These are phyloP conservation scores for Aspergillus affinis DNA, from an alignment of 495 filamentous ascomycete species.

Conservation along the genomic window DNA sequence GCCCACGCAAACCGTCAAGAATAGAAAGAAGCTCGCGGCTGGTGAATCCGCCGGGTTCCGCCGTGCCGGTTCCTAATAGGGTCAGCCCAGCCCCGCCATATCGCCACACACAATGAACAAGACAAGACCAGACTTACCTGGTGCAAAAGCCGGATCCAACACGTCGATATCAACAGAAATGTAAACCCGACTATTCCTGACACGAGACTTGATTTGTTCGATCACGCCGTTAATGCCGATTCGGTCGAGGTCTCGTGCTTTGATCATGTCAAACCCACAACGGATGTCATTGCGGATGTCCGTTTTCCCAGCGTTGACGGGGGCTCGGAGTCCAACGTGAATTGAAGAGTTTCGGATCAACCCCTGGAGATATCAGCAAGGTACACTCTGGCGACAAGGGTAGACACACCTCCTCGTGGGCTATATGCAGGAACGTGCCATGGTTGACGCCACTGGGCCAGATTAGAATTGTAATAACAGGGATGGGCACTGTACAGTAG, in stretches of 20 bases:
- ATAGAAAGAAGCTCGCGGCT: conserved; percentile 52
- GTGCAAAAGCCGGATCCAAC: conserved; percentile 52
- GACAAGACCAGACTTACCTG: conserved; percentile 30
- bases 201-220: conserved; percentile 40
- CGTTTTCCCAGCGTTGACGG: conserved; percentile 39
- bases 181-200: conserved; percentile 34
- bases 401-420: conserved; percentile 45
- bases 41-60: conserved; percentile 54
- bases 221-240: conserved; percentile 44
- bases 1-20: conserved; percentile 43
- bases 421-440: conserved; percentile 53
- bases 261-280: conserved; percentile 51
- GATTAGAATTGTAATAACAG: conserved; percentile 3
- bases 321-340: conserved; percentile 52
- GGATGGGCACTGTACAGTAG: background rate
- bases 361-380: conserved; percentile 23
- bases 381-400: no score
- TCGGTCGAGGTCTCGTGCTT: conserved; percentile 50
- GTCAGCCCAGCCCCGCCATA: background rate
- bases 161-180: conserved; percentile 55
- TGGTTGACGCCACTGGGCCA: conserved; percentile 47
- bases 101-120: background rate
- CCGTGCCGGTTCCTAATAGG: conserved; percentile 41
- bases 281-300: conserved; percentile 49
- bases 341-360: conserved; percentile 48